Percentiles rank a stretch among this genome's conserved stretches.
These are phyloP conservation scores for Rubus idaeus DNA, from an alignment of 306 rosid species.

Conservation along the genomic window DNA sequence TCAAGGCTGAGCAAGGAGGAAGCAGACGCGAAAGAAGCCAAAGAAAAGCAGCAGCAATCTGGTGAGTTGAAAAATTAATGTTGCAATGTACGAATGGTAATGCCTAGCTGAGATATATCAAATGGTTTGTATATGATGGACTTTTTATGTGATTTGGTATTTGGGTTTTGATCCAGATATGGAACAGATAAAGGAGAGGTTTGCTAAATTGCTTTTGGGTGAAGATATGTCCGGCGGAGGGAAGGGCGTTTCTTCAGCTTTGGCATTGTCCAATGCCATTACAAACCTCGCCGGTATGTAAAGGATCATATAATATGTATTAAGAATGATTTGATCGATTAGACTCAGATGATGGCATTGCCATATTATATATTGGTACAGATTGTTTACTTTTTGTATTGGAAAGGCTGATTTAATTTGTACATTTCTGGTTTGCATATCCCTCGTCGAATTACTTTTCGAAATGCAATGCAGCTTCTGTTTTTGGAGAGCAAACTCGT, in stretches of 20 bases:
- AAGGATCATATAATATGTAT: background rate
- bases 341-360: background rate
- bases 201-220: conserved; percentile 83
- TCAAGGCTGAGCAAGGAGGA: conserved; percentile 47
- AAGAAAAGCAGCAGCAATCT: conserved; percentile 39
- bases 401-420: background rate
- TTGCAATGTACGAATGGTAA: background rate
- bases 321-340: background rate
- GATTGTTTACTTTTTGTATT: background rate
- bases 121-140: background rate
- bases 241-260: conserved; percentile 91
- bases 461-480: conserved; percentile 68
- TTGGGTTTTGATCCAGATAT: conserved; percentile 62
- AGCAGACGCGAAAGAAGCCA: conserved; percentile 48
- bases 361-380: background rate
- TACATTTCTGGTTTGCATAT: background rate
- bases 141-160: background rate
- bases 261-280: conserved; percentile 96
- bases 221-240: conserved; percentile 99
- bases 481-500: conserved; percentile 82
- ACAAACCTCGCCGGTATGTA: conserved; percentile 92
- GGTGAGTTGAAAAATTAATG: conserved; percentile 33
- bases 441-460: conserved; percentile 2
- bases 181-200: conserved; percentile 95
- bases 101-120: background rate